Percentiles rank a stretch among this genome's conserved stretches.
Evolutionary conservation across 441 rosid genomes (phyloP).

Genomic region (Macaranga tanarius): DNA sequence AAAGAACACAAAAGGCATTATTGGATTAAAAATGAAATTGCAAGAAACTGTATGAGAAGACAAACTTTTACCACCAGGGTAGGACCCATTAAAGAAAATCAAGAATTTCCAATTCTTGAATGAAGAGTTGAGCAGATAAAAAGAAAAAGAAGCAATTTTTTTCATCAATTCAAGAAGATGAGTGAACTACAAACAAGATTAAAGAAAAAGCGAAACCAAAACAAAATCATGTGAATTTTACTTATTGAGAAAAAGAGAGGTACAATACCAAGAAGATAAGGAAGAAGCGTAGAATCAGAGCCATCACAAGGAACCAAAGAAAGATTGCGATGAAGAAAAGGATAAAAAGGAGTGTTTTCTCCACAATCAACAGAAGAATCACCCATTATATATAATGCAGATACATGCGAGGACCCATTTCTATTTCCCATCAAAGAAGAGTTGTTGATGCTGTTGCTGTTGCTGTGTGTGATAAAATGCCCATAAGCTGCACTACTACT

Average conservation of each 20-base stretch:
- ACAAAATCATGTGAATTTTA: not conserved
- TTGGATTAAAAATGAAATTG: not conserved
- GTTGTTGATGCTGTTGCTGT: not conserved
- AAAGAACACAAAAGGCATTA: not conserved
- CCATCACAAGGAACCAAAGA: slow-evolving; percentile 57
- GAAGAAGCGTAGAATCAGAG: slow-evolving; percentile 46
- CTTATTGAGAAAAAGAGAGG: slow-evolving; percentile 2
- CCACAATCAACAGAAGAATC: slow-evolving; percentile 74
- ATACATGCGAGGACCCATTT: slow-evolving; percentile 18
- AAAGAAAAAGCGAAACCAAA: slow-evolving; percentile 1
- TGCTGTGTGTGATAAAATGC: not conserved
- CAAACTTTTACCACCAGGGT: too few relatives aligned
- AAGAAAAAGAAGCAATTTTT: not conserved
- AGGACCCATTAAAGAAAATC: not conserved
- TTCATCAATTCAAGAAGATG: not conserved
- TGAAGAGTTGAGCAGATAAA: not conserved
- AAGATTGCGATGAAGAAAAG: slow-evolving; percentile 44
- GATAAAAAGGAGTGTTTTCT: slow-evolving; percentile 48
- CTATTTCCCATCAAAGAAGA: not conserved
- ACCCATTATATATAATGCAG: slow-evolving; percentile 53
- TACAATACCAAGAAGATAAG: slow-evolving; percentile 48
- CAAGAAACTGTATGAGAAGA: not conserved
- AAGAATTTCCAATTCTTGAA: not conserved
- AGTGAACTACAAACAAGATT: not conserved
- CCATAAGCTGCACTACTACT: not conserved